These are phyloP conservation scores for Phytophthora brassicae DNA, from an alignment of 352 stramenopile species.

Conservation along the genomic window DNA sequence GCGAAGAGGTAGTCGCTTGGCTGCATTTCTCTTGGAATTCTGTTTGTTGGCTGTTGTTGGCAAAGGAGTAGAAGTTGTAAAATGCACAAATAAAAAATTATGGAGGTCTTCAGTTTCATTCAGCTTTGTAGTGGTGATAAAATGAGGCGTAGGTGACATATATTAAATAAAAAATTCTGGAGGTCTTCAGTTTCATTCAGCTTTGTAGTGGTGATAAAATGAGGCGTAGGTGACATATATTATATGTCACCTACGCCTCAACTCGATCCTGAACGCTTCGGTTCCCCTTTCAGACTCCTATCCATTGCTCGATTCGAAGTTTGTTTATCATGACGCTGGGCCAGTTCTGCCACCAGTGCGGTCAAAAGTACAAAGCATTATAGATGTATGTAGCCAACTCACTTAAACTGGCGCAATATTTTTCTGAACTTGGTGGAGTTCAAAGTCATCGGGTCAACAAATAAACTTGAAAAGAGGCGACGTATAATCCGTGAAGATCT, in stretches of 20 bases:
- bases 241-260: slow-evolving; percentile 18
- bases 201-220: too few relatives aligned
- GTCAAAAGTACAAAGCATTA: slow-evolving; percentile 10
- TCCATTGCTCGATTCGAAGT: too few relatives aligned
- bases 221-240: not conserved
- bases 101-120: slow-evolving; percentile 1
- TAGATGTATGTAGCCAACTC: not conserved
- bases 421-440: too few relatives aligned
- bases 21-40: slow-evolving; percentile 11
- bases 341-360: too few relatives aligned
- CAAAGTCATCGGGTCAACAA: too few relatives aligned
- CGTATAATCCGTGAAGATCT: slow-evolving; percentile 57
- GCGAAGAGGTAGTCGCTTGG: slow-evolving; percentile 21
- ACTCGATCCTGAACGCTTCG: slow-evolving; percentile 2
- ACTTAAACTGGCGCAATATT: not conserved
- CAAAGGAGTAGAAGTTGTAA: too few relatives aligned
- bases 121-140: too few relatives aligned
- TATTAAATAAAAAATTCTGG: too few relatives aligned
- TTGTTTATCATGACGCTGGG: too few relatives aligned
- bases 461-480: slow-evolving; percentile 53
- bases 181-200: slow-evolving; percentile 3
- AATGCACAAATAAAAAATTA: slow-evolving; percentile 24
- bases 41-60: too few relatives aligned
- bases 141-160: not conserved
- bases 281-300: too few relatives aligned